phyloP scores from a whole-genome alignment of 805 yeast genomes.

The Blastobotrys muscicola region DNA sequence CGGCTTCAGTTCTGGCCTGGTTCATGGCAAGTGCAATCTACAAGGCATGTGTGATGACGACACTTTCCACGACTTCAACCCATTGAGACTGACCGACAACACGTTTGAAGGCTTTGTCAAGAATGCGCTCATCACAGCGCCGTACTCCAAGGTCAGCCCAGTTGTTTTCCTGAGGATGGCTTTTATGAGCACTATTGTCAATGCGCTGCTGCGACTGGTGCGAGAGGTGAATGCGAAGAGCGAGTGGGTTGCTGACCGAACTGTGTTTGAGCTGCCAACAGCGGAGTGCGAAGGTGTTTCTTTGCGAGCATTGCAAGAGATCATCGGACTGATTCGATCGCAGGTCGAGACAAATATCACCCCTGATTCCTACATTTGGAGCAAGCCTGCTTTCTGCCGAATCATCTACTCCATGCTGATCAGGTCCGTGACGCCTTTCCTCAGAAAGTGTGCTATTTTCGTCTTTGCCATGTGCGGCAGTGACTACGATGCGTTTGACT shows the following conservation, averaged over 20 bases:
- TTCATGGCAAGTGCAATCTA: too few species aligned
- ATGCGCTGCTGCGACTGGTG: constrained; percentile 5
- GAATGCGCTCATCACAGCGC: constrained; percentile 6
- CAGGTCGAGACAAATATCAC: constrained; percentile 6
- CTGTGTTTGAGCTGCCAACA: constrained; percentile 27
- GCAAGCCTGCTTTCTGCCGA: constrained; percentile 14
- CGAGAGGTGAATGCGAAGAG: constrained; percentile 4
- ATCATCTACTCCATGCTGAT: constrained; percentile 44
- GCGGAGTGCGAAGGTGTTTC: constrained; percentile 8
- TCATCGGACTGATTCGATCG: constrained; percentile 8
- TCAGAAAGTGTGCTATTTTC: constrained; percentile 53
- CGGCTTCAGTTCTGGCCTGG: too few species aligned
- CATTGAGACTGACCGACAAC: not conserved
- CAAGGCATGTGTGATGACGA: not conserved
- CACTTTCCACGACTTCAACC: not conserved
- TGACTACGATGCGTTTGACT: constrained; percentile 26
- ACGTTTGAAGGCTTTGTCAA: constrained; percentile 10
- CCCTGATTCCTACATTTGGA: constrained; percentile 12
- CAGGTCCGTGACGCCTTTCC: constrained; percentile 53
- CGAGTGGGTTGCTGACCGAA: constrained; percentile 11
- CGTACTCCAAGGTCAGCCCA: constrained; percentile 3
- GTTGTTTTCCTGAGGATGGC: constrained; percentile 5
- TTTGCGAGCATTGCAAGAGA: constrained; percentile 5
- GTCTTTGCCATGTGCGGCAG: constrained; percentile 46
- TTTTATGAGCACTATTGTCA: constrained; percentile 5